These are phyloP conservation scores for Syncephalastrum monosporum DNA, from an alignment of 371 early-diverging fungal species.

Conservation along the genomic window DNA sequence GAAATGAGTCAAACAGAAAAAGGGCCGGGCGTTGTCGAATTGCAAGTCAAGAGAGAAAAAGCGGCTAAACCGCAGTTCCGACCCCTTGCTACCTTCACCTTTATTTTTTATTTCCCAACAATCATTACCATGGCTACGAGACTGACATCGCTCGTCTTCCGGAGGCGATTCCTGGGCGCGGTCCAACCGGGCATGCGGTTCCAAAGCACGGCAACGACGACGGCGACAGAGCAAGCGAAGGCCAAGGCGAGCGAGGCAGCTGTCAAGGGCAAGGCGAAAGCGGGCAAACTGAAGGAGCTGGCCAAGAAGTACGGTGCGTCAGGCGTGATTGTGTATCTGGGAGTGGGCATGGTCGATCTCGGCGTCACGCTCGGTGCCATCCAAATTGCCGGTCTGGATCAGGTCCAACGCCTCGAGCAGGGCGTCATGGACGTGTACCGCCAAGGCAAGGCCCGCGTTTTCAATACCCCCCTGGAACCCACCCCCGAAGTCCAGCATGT, in stretches of 20 bases:
- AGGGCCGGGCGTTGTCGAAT: too few relatives aligned
- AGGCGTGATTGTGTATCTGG: slow-evolving; percentile 42
- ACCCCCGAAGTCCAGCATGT: slow-evolving; percentile 11
- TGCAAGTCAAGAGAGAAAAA: too few relatives aligned
- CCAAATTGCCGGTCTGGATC: slow-evolving; percentile 37
- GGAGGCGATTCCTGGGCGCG: too few relatives aligned
- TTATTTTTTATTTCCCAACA: too few relatives aligned
- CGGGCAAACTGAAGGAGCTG: slow-evolving; percentile 31
- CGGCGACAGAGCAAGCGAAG: slow-evolving; percentile 12
- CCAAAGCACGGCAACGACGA: slow-evolving; percentile 1
- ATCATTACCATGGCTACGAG: too few relatives aligned
- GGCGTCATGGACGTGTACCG: slow-evolving; percentile 21
- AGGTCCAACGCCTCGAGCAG: slow-evolving; percentile 38
- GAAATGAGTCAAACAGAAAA: too few relatives aligned
- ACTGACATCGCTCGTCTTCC: too few relatives aligned
- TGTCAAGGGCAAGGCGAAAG: slow-evolving; percentile 12
- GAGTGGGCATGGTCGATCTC: slow-evolving; percentile 40
- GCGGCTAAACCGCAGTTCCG: too few relatives aligned
- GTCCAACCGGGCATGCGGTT: too few relatives aligned
- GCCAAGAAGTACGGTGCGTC: slow-evolving; percentile 42
- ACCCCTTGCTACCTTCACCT: too few relatives aligned
- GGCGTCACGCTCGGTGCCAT: slow-evolving; percentile 36
- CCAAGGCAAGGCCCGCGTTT: slow-evolving; percentile 11
- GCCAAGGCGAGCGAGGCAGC: slow-evolving; percentile 13
- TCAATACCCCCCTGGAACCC: slow-evolving; percentile 5